Base-by-base conservation (phyloP, 495 filamentous ascomycete genomes). In the Penicillium taxi region DNA sequence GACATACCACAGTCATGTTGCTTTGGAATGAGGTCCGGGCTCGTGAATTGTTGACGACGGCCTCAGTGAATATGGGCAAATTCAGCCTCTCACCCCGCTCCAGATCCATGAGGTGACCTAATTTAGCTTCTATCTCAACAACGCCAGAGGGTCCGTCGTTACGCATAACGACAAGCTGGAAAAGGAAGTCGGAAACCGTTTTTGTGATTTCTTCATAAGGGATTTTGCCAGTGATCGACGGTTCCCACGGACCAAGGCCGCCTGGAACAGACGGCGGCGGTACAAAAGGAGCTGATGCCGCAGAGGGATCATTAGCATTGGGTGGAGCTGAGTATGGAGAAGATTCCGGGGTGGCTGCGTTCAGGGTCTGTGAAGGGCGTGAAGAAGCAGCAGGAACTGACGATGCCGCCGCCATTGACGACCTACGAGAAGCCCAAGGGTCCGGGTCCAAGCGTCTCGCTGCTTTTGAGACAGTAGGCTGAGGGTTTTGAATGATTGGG, bases 81-180 rank as follows among this genome's bases (percentile, higher is more conserved):
- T 56, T 55, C 24, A 90, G 60, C 23, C 87, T 72, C n/a, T 80
- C 69, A 33, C 78, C 71, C 2, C 74, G 79, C 40, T 73, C 70
- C 56, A 71, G 78, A 48, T 88, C 79, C 26, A 94, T 73, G 11
- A 95, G 58, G 26, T 74, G 78, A 32, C 90, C 90, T 12, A 96
- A 57, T 56, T 95, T 96, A 6, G 86, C 89, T 61, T 96, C 89
- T 37, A 96, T 82, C 58, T 96, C 89, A 25, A 94, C 72, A 38
- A 86, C 72, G 18, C 66, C 70, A 9, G 63, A 58, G 6, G 62
- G 53, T 12, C 55, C 66, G 39, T 77, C 72, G 9, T 68, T 60
- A 36, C 75, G 69, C 4, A 65, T 41, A 9, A 90, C 74, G 19
- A 93, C 81, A 41, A 81, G 63, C 27, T 65, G 45, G 48, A 74